Base-by-base conservation (phyloP, 2,329 filamentous ascomycete genomes). In the Grosmannia clavigera region DNA sequence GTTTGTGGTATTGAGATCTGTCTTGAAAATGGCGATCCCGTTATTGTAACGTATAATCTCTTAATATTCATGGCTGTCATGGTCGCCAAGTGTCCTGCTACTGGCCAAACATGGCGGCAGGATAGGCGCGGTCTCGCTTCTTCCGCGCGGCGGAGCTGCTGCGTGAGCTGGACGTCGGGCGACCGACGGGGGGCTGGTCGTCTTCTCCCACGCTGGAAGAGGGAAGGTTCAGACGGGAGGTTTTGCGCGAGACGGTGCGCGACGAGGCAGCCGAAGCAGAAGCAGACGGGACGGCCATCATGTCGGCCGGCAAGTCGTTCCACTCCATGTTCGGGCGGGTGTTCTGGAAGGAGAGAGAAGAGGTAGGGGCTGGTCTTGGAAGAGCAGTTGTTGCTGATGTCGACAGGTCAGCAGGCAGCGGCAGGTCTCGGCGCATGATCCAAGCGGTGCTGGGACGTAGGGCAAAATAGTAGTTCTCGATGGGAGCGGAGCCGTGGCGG, bases 291-390 rank as follows among this genome's bases (percentile, higher is more conserved):
- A 69, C 61, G 25, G 70, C 67, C 12, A 78, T 70, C 80, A 85
- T 84, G 58, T 86, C 83, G 11, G 76, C 74, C 0, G 83, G 83
- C 11, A 86, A 67, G 67, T 86, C 83, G 70, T 86, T 86, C 83
- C 83, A 86, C 67, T 86, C 83, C 35, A 72, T 81, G 25, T 81
- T 78, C 3, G 83, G 79, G 7, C 82, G 75, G 65, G 74, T 70
- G 61, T 81, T 84, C 69, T 85, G 83, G 68, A 78, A 86, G 1
- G 82, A 85, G 55, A 74, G 70, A 27, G 69, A 67, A 43, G 57
- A 7, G 1, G 55, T 14, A 1, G 54, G 40, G 5, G 35, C 50
- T 40, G 67, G 51, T 1, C 64, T 65, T 2, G 64, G 63, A 12
- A 52, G n/a, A 11, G 51, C 25, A 10, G 25, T 19, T 16, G 54